Base-by-base conservation (phyloP, 805 yeast genomes). In the Wickerhamiella spandovensis region DNA sequence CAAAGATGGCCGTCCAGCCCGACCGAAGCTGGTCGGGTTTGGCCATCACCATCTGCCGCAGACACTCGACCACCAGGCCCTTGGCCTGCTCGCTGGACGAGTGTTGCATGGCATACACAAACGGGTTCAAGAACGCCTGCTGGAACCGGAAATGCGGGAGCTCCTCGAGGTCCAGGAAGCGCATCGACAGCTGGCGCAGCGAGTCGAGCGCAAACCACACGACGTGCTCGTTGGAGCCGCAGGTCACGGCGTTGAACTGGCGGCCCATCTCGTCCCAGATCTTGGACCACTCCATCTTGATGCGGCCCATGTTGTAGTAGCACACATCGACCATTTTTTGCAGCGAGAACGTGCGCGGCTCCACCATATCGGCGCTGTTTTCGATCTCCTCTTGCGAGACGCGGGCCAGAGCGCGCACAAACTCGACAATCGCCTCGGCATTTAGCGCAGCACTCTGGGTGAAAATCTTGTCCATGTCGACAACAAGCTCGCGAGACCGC, bases 241-340 rank as follows among this genome's bases (percentile, higher is more conserved):
- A 81, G 2, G 95, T 95, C 55, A 88, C 89, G 46, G 73, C 76
- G 56, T 86, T 85, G 69, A 92, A 92, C 43, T 85, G 84, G 51
- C 77, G 84, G 15, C 95, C 95, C 84, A 92, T 84, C 9, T 85
- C 83, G 15, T 84, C 77, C 99, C 99, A 92, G 52, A 92, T 72
- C 49, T 86, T 90, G 5, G 95, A 79, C 97, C 98, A 92, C 67
- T 94, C 96, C 54, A 92, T 81, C 65, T 95, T 79, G 59, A 92
- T 89, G 71, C 98, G 84, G 47, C 80, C 80, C 97, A 92, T 92
- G 64, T 94, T 94, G 71, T 94, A 92, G 66, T 92, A 90, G 67
- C 97, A 90, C 43, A 92, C 95, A 67, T 94, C 98, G 48, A 92
- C 95, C 74, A 92, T 84, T 63, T 92, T 92, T 62, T 88, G 97